phyloP scores from a whole-genome alignment of 1,139 yeast species.

The Hanseniaspora sp. region DNA sequence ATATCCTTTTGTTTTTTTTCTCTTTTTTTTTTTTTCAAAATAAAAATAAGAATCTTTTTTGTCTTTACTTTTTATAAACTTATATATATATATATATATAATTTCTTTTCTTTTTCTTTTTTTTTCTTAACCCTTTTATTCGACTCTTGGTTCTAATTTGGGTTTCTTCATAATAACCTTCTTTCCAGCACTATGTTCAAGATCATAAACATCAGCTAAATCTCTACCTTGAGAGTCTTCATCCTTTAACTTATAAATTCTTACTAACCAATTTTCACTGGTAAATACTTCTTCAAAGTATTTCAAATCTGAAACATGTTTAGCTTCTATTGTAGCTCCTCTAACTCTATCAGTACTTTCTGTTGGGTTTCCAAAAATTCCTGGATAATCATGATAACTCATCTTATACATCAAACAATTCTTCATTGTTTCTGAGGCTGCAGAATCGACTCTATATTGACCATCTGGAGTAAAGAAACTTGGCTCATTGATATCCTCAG shows the following conservation, averaged over 20 bases:
- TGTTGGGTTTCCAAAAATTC: constrained; percentile 45
- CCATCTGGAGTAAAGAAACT: constrained; percentile 75
- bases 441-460: constrained; percentile 75
- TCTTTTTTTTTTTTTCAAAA: neutral
- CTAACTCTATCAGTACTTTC: constrained; percentile 83
- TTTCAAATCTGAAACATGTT: constrained; percentile 50
- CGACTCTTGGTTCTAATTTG: constrained; percentile 39
- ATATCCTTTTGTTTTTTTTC: too few relatives aligned
- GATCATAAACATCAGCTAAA: constrained; percentile 39
- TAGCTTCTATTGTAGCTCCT: constrained; percentile 57
- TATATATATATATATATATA: neutral
- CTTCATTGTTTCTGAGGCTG: constrained; percentile 75
- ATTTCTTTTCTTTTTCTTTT: neutral
- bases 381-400: constrained; percentile 81
- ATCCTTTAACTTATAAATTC: constrained; percentile 88
- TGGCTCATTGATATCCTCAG: constrained; percentile 84
- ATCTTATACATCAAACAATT: constrained; percentile 89
- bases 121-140: neutral
- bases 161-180: constrained; percentile 48
- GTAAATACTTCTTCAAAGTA: constrained; percentile 91
- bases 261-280: constrained; percentile 90
- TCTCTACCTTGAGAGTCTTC: constrained; percentile 80
- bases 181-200: constrained; percentile 29
- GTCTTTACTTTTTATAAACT: neutral
- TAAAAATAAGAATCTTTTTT: neutral